Base-by-base conservation (phyloP, 139 green algal genomes). In the Volvox africanus region DNA sequence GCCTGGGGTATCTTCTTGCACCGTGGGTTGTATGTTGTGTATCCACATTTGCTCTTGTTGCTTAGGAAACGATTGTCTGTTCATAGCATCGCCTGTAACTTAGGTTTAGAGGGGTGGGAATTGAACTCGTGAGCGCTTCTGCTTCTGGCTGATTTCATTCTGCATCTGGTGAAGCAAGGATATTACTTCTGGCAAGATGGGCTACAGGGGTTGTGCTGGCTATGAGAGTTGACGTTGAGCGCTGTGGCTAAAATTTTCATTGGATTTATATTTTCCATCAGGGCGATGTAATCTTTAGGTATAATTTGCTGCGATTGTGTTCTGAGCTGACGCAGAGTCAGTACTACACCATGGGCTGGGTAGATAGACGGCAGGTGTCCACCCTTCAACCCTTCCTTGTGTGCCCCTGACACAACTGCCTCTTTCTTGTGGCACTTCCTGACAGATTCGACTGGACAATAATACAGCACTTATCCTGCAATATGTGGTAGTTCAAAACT, bases 401-500 rank as follows among this genome's bases (percentile, higher is more conserved):
- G 65, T 28, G 65, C 65, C 21, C 11, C 6, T 73, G 21, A 73
- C 65, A 24, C 11, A 24, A 24, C 24, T 28, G 65, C 24, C 65
- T 12, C 11, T 24, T 9, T 28, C 6, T 28, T 28, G 24, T 73
- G 65, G 65, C 65, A 73, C 65, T 73, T 24, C 44, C 61, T 11
- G 44, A 11, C 67, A 88, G 83, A 61, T 88, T 33, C 67, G 67
- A 28, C 20, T 88, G 67, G 83, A 69, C 16, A 75, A 75, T 24
- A 35, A 16, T 28, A 75, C 67, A 19, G 69, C 68, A 11, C 85
- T 89, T 1, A 82, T 73, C 5, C 28, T 89, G 6, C 28, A 89
- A 28, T 26, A 73, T 3, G 28, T 89, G 32, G 85, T 89, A 71
- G 26, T 89, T 5, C 85, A 61, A 0, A 50, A 82, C 85, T 89